A percentile compares a stretch with the other conserved stretches of the same genome.
Conservation (phyloP, 2,329 filamentous ascomycete species). For the Cladophialophora bantiana region DNA sequence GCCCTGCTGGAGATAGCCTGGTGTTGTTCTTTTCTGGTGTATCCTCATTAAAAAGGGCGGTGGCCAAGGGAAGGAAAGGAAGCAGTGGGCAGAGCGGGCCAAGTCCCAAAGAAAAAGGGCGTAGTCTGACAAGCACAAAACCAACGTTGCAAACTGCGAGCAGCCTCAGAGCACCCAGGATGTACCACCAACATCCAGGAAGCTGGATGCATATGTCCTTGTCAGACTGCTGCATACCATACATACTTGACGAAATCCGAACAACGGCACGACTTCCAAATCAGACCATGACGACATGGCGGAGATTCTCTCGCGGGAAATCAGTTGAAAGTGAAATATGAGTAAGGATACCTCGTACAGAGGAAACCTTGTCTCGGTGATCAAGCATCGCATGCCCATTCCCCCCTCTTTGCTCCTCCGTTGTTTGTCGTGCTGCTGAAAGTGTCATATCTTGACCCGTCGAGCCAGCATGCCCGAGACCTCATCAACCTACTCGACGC, state of each 20-base stretch:
- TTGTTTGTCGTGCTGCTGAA: background rate
- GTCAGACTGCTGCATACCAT: background rate
- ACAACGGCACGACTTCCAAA: slow-evolving; percentile 23
- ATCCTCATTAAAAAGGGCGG: background rate
- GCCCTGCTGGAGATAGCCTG: background rate
- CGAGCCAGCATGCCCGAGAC: slow-evolving; percentile 16
- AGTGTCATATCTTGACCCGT: background rate
- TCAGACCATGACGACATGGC: slow-evolving; percentile 31
- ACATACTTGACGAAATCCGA: slow-evolving; percentile 6
- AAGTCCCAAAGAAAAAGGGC: background rate
- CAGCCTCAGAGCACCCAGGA: background rate
- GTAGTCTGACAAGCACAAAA: background rate
- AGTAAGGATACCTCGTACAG: background rate
- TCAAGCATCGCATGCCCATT: background rate
- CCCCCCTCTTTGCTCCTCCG: too few species aligned
- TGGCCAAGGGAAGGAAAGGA: background rate
- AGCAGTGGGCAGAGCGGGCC: background rate
- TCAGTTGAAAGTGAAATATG: background rate
- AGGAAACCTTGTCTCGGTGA: background rate
- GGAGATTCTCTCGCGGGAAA: slow-evolving; percentile 34
- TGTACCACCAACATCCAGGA: background rate
- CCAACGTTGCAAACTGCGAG: background rate
- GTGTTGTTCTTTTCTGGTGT: background rate
- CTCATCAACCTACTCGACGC: slow-evolving; percentile 27
- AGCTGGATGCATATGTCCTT: background rate